These are phyloP conservation scores for Azolla pinnata DNA, from an alignment of 75 land plant genomes.

Conservation along the genomic window DNA sequence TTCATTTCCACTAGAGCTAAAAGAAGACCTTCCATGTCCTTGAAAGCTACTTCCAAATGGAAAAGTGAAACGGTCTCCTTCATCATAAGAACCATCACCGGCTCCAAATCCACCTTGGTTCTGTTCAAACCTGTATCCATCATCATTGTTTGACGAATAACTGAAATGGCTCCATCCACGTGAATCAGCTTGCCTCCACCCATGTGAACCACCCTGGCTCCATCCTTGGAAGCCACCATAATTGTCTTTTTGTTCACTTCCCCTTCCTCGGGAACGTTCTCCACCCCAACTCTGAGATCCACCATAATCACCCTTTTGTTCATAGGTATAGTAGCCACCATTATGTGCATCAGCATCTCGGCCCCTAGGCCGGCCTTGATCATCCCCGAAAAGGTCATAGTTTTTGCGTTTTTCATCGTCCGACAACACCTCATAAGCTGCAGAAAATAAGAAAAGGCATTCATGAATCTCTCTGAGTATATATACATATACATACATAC, in stretches of 20 bases:
- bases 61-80: constrained; percentile 39
- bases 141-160: constrained; percentile 28
- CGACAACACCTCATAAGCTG: constrained; percentile 90
- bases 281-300: too few relatives aligned
- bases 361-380: constrained; percentile 48
- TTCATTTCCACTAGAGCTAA: constrained; percentile 20
- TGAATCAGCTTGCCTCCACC: too few relatives aligned
- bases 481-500: not conserved
- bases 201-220: too few relatives aligned
- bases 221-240: not conserved
- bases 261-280: too few relatives aligned
- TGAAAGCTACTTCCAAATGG: constrained; percentile 37
- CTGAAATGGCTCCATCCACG: constrained; percentile 18
- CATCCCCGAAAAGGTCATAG: constrained; percentile 90
- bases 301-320: too few relatives aligned
- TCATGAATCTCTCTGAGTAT: not conserved
- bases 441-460: not conserved
- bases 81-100: constrained; percentile 20
- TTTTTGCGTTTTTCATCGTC: constrained; percentile 91
- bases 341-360: constrained; percentile 3
- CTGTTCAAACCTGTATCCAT: constrained; percentile 34
- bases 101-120: constrained; percentile 38
- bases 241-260: too few relatives aligned
- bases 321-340: not conserved
- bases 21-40: constrained; percentile 23